Evolutionary conservation across 768 basidiomycete genomes (phyloP).

Genomic region (Strobilomyces echinocephalus): DNA sequence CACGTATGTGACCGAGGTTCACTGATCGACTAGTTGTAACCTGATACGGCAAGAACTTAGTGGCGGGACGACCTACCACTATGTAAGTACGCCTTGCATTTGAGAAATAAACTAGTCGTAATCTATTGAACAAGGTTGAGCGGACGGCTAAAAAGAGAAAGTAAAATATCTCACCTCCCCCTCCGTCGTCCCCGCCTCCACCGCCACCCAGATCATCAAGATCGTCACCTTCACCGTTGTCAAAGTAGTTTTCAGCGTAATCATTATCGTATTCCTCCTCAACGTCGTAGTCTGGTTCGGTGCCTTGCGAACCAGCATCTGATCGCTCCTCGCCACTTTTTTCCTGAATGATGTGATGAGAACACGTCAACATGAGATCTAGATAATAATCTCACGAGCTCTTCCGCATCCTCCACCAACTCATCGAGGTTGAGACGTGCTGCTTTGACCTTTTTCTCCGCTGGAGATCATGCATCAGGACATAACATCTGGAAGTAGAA

Average conservation of each 20-base stretch:
- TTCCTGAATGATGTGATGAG: slow-evolving; percentile 38
- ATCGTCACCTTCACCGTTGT: slow-evolving; percentile 83
- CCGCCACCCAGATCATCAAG: slow-evolving; percentile 72
- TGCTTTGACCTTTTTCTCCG: slow-evolving; percentile 33
- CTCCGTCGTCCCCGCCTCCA: slow-evolving; percentile 59
- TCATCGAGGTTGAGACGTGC: slow-evolving; percentile 61
- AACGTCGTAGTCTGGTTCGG: slow-evolving; percentile 75
- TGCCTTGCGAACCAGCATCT: slow-evolving; percentile 60
- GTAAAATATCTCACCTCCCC: slow-evolving; percentile 39
- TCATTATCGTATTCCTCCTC: slow-evolving; percentile 92
- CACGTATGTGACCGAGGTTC: background rate
- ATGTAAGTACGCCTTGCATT: background rate
- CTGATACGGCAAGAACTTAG: background rate
- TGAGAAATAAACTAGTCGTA: slow-evolving; percentile 22
- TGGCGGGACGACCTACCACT: slow-evolving; percentile 2
- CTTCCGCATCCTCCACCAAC: slow-evolving; percentile 60
- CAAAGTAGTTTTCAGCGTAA: slow-evolving; percentile 88
- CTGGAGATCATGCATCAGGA: slow-evolving; percentile 5
- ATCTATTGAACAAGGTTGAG: slow-evolving; percentile 11
- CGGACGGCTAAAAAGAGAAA: background rate
- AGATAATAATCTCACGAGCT: slow-evolving; percentile 36
- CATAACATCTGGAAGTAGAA: background rate
- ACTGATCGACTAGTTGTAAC: background rate
- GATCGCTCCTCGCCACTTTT: slow-evolving; percentile 70
- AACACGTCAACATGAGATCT: background rate